phyloP scores from a whole-genome alignment of 2,329 filamentous ascomycete genomes.

The Escovopsis sp. region DNA sequence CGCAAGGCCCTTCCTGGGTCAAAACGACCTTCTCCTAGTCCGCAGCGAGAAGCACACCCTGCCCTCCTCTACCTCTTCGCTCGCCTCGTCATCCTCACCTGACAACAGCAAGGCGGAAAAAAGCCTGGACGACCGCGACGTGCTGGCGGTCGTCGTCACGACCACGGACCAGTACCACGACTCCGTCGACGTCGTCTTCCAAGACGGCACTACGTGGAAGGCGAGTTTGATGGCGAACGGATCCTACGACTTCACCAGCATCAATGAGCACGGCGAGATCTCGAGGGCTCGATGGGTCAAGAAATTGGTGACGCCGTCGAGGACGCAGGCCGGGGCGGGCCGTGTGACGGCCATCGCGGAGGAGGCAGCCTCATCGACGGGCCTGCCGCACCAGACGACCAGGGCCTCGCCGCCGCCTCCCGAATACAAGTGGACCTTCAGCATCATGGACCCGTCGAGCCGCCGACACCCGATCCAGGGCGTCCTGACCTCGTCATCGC shows the following conservation, averaged over 20 bases:
- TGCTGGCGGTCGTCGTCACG: conserved; percentile 56
- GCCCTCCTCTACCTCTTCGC: conserved; percentile 12
- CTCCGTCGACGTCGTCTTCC: conserved; percentile 49
- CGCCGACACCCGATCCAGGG: conserved; percentile 63
- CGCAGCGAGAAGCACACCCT: conserved; percentile 50
- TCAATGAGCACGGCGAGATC: conserved; percentile 40
- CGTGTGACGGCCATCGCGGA: conserved; percentile 6
- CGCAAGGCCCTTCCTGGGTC: conserved; percentile 45
- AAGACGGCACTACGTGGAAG: conserved; percentile 44
- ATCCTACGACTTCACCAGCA: conserved; percentile 50
- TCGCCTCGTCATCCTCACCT: conserved; percentile 8
- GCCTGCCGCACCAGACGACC: background rate
- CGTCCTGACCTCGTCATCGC: conserved; percentile 42
- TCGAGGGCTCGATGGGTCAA: conserved; percentile 57
- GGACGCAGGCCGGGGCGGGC: conserved; percentile 7
- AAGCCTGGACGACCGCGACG: conserved; percentile 30
- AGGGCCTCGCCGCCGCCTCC: conserved; percentile 12
- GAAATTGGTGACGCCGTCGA: conserved; percentile 15
- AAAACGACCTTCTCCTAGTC: conserved; percentile 56
- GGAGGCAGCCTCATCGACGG: too few relatives aligned
- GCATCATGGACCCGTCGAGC: conserved; percentile 53
- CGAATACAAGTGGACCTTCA: conserved; percentile 56
- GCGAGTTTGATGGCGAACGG: conserved; percentile 36
- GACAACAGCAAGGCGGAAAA: conserved; percentile 29
- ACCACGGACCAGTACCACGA: conserved; percentile 32